phyloP scores from a whole-genome alignment of 2,329 filamentous ascomycete genomes.

The Penicillium sp. region DNA sequence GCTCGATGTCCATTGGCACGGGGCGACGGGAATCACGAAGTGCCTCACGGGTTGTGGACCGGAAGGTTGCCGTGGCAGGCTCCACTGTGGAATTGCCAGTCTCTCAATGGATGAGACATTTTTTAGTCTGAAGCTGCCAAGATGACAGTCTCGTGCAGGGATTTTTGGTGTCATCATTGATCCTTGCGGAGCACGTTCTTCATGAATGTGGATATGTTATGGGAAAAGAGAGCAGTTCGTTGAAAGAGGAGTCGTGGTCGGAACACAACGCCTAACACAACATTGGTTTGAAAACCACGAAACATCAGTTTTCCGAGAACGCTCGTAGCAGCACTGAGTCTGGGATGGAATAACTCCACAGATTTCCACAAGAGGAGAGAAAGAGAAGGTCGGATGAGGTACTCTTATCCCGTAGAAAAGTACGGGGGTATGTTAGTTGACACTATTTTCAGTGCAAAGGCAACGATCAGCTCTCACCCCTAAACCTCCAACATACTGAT shows the following conservation, averaged over 20 bases:
- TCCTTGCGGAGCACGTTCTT: neutral
- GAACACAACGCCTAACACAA: neutral
- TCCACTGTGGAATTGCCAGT: constrained; percentile 1
- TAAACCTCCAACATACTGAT: no score
- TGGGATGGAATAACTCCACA: no score
- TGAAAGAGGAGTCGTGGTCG: neutral
- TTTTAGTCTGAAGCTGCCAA: neutral
- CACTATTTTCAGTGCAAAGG: no score
- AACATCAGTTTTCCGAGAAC: no score
- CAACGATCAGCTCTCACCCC: no score
- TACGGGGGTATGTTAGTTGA: no score
- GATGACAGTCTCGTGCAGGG: neutral
- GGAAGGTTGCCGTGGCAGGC: neutral
- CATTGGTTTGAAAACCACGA: neutral
- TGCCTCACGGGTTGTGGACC: neutral
- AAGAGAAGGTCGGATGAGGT: no score
- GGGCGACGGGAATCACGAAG: neutral
- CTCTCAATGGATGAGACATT: neutral
- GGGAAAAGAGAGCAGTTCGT: neutral
- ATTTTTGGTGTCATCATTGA: neutral
- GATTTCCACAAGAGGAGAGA: no score
- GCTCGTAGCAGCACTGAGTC: no score
- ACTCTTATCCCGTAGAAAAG: no score
- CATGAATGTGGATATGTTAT: neutral
- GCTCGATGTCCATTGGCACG: neutral